phyloP scores from a whole-genome alignment of 192 early-diverging fungal species.

The Entomortierella lignicola region DNA sequence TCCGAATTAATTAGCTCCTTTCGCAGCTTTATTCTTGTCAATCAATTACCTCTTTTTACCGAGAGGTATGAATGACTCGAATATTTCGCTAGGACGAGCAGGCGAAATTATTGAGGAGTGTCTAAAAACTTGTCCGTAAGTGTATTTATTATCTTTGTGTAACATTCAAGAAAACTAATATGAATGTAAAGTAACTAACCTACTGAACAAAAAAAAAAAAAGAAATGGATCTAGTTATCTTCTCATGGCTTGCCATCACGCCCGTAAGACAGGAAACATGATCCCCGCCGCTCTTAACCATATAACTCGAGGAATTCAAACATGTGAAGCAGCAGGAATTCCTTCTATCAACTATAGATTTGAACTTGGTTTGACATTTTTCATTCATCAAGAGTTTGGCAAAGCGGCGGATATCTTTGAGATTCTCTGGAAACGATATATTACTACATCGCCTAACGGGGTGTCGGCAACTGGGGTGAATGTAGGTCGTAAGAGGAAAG shows the following conservation, averaged over 20 bases:
- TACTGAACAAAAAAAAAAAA: background rate
- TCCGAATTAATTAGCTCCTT: slow-evolving; percentile 30
- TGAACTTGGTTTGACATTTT: slow-evolving; percentile 55
- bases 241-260: slow-evolving; percentile 56
- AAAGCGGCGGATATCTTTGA: slow-evolving; percentile 58
- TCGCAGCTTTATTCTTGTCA: slow-evolving; percentile 47
- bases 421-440: slow-evolving; percentile 49
- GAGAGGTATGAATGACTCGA: slow-evolving; percentile 48
- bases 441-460: background rate
- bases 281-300: slow-evolving; percentile 51
- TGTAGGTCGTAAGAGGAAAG: slow-evolving; percentile 20
- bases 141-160: background rate
- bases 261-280: slow-evolving; percentile 51
- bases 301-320: slow-evolving; percentile 52
- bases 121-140: slow-evolving; percentile 51
- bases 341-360: slow-evolving; percentile 56
- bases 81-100: slow-evolving; percentile 40
- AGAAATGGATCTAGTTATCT: slow-evolving; percentile 56
- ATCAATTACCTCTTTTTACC: slow-evolving; percentile 56
- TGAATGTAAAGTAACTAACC: background rate
- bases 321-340: slow-evolving; percentile 45
- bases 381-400: slow-evolving; percentile 52
- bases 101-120: slow-evolving; percentile 41
- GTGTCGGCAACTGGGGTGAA: background rate
- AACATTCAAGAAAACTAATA: background rate